Base-by-base conservation (phyloP, 805 yeast species). In the Yamadazyma insecticola region DNA sequence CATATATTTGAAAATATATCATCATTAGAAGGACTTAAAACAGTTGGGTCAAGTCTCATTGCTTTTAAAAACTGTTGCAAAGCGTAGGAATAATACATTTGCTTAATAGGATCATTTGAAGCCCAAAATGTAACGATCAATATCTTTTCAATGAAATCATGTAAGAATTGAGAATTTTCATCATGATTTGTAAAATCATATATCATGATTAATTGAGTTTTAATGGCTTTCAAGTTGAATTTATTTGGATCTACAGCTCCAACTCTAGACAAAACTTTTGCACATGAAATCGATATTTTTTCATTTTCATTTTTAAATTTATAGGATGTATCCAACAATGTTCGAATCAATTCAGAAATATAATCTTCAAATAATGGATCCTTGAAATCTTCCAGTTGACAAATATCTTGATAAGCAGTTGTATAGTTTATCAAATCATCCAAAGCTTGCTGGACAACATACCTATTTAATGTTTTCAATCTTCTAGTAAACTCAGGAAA, bases 41-140 rank as follows among this genome's bases (percentile, higher is more conserved):
- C 19, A 7, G 14, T 28, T 16, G 24, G 14, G 26, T 57, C 61
- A 14, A 78, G 55, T 2, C 73, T 78, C 49, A 87, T 67, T 11
- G 76, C 70, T 41, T 77, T 77, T 30, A 92, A 57, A 29, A 81
- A 78, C 40, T 87, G 92, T 52, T 92, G 99, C 74, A 92, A 85
- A 0, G 90, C 82, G 53, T 75, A 82, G 0, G 96, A 96, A 21
- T 88, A 68, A 48, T 81, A 84, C 36, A 84, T 67, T 53, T 92
- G 98, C 29, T 77, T 75, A 14, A 76, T 73, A 0, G 97, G 96
- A 48, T 88, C 88, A 20, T 81, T 83, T 2, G 96, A 81, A 0
- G 96, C 88, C 77, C 94, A 81, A 55, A 88, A 89, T 1, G 87
- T 76, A 20, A 85, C 87, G 6, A 89, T 81, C n/a, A 92, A 65